Evolutionary conservation across 2,329 filamentous ascomycete genomes (phyloP).

Genomic region (Fusarium sp.): DNA sequence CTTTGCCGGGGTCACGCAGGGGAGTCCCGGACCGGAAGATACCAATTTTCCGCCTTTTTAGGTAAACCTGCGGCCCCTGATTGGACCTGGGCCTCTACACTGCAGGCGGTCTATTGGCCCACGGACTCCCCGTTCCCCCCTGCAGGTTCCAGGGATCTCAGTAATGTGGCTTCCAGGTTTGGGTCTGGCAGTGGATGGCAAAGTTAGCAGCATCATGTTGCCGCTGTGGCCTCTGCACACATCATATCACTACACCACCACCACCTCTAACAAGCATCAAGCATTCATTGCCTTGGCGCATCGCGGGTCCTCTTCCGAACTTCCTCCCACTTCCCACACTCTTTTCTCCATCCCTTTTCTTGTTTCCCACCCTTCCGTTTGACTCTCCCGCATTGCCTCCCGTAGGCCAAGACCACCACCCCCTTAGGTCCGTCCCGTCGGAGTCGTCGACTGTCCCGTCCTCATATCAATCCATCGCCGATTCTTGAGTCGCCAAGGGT

Average conservation of each 20-base stretch:
- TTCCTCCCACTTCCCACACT: constrained; percentile 10
- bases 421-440: constrained; percentile 8
- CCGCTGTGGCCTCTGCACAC: not conserved
- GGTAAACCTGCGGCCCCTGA: constrained; percentile 19
- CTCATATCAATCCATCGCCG: constrained; percentile 13
- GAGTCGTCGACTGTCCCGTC: constrained; percentile 18
- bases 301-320: constrained; percentile 10
- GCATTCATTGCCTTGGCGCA: constrained; percentile 3
- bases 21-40: constrained; percentile 17
- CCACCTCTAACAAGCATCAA: not conserved
- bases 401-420: constrained; percentile 13
- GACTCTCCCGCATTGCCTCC: constrained; percentile 4
- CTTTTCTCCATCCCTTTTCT: constrained; percentile 6
- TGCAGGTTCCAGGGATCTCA: constrained; percentile 24
- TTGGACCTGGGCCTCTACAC: constrained; percentile 24
- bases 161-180: not conserved
- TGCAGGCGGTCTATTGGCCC: constrained; percentile 28
- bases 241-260: constrained; percentile 5
- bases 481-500: constrained; percentile 22
- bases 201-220: not conserved
- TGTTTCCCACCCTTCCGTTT: constrained; percentile 4
- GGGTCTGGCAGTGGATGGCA: constrained; percentile 7
- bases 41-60: constrained; percentile 26
- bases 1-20: not conserved
- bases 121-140: constrained; percentile 17